Conservation (phyloP, 2,329 filamentous ascomycete species). For the Fusarium sp. region DNA sequence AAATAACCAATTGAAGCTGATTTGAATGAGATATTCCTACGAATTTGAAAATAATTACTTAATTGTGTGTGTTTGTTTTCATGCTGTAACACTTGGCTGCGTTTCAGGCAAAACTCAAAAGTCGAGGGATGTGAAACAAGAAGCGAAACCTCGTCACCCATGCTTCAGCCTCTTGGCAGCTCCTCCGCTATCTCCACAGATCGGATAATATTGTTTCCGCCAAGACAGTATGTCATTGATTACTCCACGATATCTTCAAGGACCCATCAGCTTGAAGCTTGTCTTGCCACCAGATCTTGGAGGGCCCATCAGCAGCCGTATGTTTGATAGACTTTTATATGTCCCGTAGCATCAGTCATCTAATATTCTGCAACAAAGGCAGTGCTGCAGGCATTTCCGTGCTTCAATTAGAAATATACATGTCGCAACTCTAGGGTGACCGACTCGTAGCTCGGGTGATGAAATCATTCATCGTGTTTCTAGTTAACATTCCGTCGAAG, state of each 20-base stretch:
- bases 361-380: not conserved
- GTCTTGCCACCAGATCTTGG: not conserved
- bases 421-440: not conserved
- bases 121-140: not conserved
- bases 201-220: constrained; percentile 2
- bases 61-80: not conserved
- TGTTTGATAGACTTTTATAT: too few species aligned
- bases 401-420: not conserved
- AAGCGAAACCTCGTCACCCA: not conserved
- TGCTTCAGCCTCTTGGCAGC: not conserved
- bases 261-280: not conserved
- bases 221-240: not conserved
- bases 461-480: too few species aligned
- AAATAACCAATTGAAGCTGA: not conserved
- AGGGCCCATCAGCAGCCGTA: too few species aligned
- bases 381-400: too few species aligned
- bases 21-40: too few species aligned
- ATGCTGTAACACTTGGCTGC: not conserved
- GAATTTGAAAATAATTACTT: not conserved
- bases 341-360: too few species aligned
- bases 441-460: too few species aligned
- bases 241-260: not conserved
- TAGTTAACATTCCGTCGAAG: too few species aligned
- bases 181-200: not conserved
- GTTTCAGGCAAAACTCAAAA: not conserved